Base-by-base conservation (phyloP, 192 early-diverging fungal genomes). In the Backusella sp. region DNA sequence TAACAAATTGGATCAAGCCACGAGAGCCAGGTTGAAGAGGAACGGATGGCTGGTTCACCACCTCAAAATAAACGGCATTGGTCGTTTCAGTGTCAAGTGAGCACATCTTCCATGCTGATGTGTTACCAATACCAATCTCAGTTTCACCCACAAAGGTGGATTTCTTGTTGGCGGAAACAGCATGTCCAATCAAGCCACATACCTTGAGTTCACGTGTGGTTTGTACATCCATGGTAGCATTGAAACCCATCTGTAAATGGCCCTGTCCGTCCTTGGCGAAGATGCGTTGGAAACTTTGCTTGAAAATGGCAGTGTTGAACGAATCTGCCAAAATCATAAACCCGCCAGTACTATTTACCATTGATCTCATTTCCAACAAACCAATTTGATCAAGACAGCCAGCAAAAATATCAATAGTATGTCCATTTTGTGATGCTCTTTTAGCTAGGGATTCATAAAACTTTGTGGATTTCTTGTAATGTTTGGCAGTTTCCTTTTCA, bases 341-440 rank as follows among this genome's bases (percentile, higher is more conserved):
- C 39, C 98, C 98, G 77, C 95, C 96, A 4, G 96, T 98, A 68
- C 79, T 82, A 82, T 93, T 98, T 19, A 91, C 90, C 79, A 99
- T 88, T 6, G 86, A 88, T 86, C 95, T 97, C 96, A 99, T 98
- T 79, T 99, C 98, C 73, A 96, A 91, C 74, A 98, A 82, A 21
- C 98, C 98, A 75, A 99, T 90, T 79, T 99, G 98, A 82, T 99
- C 97, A 80, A 97, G 84, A 73, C 96, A 98, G n/a, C 97, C 98
- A 23, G 93, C 95, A 88, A 98, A 99, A 34, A 99, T 94, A 85
- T 99, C 98, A 41, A 99, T 88, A 11, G 94, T 91, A 73, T 98
- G 93, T 2, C 97, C 95, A 41, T 96, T 93, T 39, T 91, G 89
- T 14, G 98, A 88, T 17, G 93, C 87, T 41, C 98, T 92, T 84